Base-by-base conservation (phyloP, 2,329 filamentous ascomycete genomes). In the Sclerotinia spermophila region DNA sequence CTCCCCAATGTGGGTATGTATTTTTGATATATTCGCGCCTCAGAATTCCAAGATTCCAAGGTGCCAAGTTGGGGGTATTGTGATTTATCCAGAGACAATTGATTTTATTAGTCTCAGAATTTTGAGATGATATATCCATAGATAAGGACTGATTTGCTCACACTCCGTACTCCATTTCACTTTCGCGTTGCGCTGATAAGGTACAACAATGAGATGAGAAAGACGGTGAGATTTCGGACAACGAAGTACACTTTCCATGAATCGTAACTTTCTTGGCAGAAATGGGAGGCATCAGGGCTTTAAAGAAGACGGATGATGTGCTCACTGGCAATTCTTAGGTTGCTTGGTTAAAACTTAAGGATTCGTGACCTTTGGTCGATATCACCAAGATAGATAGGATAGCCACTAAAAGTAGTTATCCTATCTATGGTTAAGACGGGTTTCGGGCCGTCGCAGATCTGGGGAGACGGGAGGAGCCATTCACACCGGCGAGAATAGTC, bases 21-120 rank as follows among this genome's bases (percentile, higher is more conserved):
- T 38, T 51, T 45, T 48, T 65, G 24, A 45, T 8, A 30, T 51
- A 30, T 21, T 19, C 21, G 27, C 35, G 45, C 45, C 33, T 24
- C 62, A 65, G 48, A 51, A 60, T 30, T 30, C 45, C 33, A 65
- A 53, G 45, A 65, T 45, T 35, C 45, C 61, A 65, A 65, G 45
- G 21, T 53, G 62, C 62, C 45, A 65, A 65, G 62, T 53, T 35
- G 45, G 5, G 5, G 33, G 30, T 53, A 40, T 10, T 53, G 3
- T 53, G 24, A 35, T 40, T 40, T 40, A 15, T 30, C 35, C 21
- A 51, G 33, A 40, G 62, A 53, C 24, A 65, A 53, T 40, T 27
- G 45, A 40, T 40, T n/a, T 65, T 13, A 53, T 65, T 40, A 53
- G 62, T 53, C 45, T 33, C 38, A 24, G 24, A 35, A 51, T 30